Conservation (phyloP, 108 stramenopile species). For the Skeletonema grethae region DNA sequence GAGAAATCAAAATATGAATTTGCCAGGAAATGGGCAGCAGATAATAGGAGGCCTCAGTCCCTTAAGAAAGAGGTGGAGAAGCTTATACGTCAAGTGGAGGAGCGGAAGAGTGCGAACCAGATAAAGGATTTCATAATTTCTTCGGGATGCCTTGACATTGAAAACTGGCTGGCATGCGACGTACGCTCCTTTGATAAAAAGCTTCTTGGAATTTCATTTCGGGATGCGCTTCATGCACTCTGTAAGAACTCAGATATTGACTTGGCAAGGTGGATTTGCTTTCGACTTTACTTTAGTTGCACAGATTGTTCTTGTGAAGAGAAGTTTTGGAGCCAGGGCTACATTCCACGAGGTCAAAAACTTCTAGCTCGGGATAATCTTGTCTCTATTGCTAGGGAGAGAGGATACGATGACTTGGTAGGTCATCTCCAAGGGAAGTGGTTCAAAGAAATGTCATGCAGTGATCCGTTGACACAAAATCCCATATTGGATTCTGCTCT, state of each 20-base stretch:
- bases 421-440: not conserved
- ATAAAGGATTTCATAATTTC: slow-evolving; percentile 3
- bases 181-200: not conserved
- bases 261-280: not conserved
- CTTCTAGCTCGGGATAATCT: not conserved
- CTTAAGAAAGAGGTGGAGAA: not conserved
- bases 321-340: not conserved
- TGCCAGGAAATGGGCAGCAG: not conserved
- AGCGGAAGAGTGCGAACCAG: not conserved
- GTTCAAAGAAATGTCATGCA: not conserved
- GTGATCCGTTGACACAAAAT: not conserved
- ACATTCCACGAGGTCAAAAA: not conserved
- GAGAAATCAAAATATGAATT: not conserved
- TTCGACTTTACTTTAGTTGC: not conserved
- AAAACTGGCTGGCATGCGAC: not conserved
- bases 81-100: not conserved
- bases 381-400: not conserved
- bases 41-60: not conserved
- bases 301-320: not conserved
- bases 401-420: slow-evolving; percentile 1
- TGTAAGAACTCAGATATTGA: not conserved
- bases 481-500: not conserved
- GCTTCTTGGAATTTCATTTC: not conserved
- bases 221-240: not conserved
- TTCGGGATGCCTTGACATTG: not conserved